Conservation (phyloP, 441 rosid genomes). For the Dalechampia spathulata region DNA sequence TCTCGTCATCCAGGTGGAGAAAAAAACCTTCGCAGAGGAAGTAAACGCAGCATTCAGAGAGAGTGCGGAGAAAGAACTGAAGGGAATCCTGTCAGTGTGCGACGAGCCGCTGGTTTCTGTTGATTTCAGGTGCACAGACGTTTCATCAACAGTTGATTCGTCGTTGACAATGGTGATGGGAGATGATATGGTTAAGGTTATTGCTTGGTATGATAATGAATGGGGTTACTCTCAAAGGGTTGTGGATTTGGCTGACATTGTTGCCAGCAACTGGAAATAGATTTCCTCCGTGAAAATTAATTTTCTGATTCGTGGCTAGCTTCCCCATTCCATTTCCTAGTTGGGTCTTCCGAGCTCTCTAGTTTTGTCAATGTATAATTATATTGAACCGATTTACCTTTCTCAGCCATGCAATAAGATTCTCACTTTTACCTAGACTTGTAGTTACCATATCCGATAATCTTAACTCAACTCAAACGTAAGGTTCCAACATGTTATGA, state of each 20-base stretch:
- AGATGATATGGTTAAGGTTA: constrained; percentile 95
- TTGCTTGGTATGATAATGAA: constrained; percentile 97
- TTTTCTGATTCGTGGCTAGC: constrained; percentile 23
- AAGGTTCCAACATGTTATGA: too few species aligned
- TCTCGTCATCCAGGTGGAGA: constrained; percentile 82
- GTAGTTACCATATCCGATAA: too few species aligned
- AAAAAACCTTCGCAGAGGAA: constrained; percentile 93
- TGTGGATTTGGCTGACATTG: constrained; percentile 91
- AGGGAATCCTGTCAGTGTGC: constrained; percentile 75
- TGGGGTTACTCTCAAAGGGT: constrained; percentile 99
- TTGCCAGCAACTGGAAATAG: constrained; percentile 80
- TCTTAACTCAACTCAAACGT: too few species aligned
- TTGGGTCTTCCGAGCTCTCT: constrained; percentile 1
- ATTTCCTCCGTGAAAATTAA: constrained; percentile 4
- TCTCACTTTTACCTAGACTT: too few species aligned
- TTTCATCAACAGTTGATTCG: constrained; percentile 76
- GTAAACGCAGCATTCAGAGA: constrained; percentile 90
- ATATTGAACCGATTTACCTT: too few species aligned
- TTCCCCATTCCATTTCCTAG: not conserved
- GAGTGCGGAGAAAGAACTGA: constrained; percentile 70
- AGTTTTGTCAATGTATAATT: too few species aligned
- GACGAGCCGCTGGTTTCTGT: constrained; percentile 94
- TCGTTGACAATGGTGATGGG: constrained; percentile 98
- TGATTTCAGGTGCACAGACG: constrained; percentile 90
- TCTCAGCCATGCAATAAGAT: too few species aligned